Conservation (phyloP, 345 rosid species). For the Hypericum perforatum region DNA sequence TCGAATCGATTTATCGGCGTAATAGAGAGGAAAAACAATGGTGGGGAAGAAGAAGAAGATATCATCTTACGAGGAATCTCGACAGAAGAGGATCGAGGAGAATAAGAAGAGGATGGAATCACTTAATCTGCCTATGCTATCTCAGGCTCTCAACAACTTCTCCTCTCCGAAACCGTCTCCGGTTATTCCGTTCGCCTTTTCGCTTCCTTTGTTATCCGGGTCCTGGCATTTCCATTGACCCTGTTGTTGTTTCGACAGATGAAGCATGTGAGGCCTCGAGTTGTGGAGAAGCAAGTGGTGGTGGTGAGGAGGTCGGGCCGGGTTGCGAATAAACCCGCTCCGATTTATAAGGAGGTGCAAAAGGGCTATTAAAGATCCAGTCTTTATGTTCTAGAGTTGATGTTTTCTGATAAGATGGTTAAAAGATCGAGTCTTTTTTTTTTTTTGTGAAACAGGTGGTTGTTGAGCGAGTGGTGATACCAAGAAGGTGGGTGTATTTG, state of each 20-base stretch:
- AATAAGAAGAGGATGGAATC: slow-evolving; percentile 19
- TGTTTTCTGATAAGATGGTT: slow-evolving; percentile 1
- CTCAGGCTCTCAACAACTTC: slow-evolving; percentile 12
- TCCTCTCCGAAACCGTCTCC: slow-evolving; percentile 12
- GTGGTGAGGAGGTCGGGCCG: slow-evolving; percentile 17
- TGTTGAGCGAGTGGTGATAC: slow-evolving; percentile 12
- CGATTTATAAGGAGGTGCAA: slow-evolving; percentile 25
- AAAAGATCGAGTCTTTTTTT: no score
- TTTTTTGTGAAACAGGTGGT: slow-evolving; percentile 2
- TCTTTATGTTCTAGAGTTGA: background rate
- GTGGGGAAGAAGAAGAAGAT: background rate
- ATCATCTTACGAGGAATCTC: slow-evolving; percentile 8
- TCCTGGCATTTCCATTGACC: background rate
- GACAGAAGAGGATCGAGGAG: slow-evolving; percentile 12
- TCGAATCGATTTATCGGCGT: no score
- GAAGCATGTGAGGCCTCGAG: slow-evolving; percentile 17
- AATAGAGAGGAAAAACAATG: no score
- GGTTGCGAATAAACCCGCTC: slow-evolving; percentile 7
- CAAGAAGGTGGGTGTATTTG: slow-evolving; percentile 6
- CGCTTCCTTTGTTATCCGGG: background rate
- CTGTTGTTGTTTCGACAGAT: slow-evolving; percentile 20
- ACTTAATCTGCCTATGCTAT: slow-evolving; percentile 12
- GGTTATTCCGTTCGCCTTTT: background rate
- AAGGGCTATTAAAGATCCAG: background rate
- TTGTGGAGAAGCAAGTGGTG: slow-evolving; percentile 30